Evolutionary conservation across 169 alveolate species (phyloP), one percentile per base, ranked within the genome.

Genomic region (Prorocentrum cordatum): DNA sequence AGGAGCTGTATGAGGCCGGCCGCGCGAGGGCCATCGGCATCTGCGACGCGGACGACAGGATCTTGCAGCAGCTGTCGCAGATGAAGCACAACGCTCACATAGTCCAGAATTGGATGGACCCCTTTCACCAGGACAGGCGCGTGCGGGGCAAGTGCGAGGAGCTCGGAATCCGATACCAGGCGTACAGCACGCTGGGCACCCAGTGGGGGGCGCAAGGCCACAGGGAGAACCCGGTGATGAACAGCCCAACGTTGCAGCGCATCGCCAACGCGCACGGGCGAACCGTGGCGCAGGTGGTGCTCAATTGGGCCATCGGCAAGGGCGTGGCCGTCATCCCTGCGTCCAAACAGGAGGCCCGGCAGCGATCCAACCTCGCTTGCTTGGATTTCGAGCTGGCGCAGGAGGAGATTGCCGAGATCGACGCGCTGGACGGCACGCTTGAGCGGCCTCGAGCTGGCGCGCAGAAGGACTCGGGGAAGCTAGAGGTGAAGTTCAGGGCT

Each of bases 61-160:
- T 77, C 42, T 16, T 77, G 47, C 20, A 12, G 62, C 64, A 77
- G 47, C 47, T 77, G 61, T 24, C 59, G 61, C 73, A 24, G 32
- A 72, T n/a, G n/a, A 70, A 62, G 82, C 82, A 45, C 33, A 54
- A 58, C n/a, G 75, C 87, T n/a, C 75, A 77, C 45, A 77, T 77
- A 32, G 45, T 77, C 32, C 87, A 77, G 62, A 77, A 77, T 32
- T 77, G 87, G 87, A 77, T 77, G 87, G 87, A 77, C 27, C 87
- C 87, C 24, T 77, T 77, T 62, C 87, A 77, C 31, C 87, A 77
- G 50, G 87, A 77, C 73, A 61, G 61, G 32, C 42, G 36, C 3
- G 47, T 77, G 39, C 58, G 87, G 12, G 32, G 64, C 22, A 26
- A 62, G 75, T 77, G 87, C 66, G n/a, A n/a, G 22, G 87, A n/a